phyloP scores from a whole-genome alignment of 345 rosid species.

The Sonneratia caseolaris region DNA sequence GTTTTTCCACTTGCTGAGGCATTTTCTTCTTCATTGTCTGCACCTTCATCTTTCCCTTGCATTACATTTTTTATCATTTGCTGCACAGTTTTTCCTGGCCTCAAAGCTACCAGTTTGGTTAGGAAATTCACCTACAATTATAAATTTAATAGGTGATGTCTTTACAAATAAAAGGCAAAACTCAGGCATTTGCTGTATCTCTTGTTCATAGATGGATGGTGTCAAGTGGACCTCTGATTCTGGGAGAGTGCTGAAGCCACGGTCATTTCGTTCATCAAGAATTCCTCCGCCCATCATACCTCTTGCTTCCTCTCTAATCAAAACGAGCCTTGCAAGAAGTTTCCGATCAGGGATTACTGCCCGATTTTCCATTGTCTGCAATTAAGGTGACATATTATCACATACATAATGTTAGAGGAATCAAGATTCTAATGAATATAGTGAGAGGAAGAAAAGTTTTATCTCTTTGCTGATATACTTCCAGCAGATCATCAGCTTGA shows the following conservation, averaged over 20 bases:
- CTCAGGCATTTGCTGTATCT: background rate
- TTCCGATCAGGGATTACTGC: constrained; percentile 77
- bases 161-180: background rate
- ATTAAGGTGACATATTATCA: constrained; percentile 3
- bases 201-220: background rate
- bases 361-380: constrained; percentile 85
- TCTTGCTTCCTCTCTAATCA: constrained; percentile 90
- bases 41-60: constrained; percentile 93
- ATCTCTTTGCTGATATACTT: constrained; percentile 32
- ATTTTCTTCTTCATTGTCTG: constrained; percentile 42
- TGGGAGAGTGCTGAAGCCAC: constrained; percentile 81
- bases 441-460: background rate
- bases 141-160: background rate
- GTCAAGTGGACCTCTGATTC: constrained; percentile 62
- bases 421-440: background rate
- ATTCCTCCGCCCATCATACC: constrained; percentile 98
- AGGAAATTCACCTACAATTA: constrained; percentile 71
- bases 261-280: constrained; percentile 88
- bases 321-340: constrained; percentile 77
- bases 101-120: constrained; percentile 72
- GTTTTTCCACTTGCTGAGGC: constrained; percentile 11
- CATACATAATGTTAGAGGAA: background rate
- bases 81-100: constrained; percentile 69
- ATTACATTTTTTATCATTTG: constrained; percentile 82
- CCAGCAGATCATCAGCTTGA: constrained; percentile 89